These are phyloP conservation scores for Daldinia concentrica DNA, from an alignment of 495 filamentous ascomycete species.

Conservation along the genomic window DNA sequence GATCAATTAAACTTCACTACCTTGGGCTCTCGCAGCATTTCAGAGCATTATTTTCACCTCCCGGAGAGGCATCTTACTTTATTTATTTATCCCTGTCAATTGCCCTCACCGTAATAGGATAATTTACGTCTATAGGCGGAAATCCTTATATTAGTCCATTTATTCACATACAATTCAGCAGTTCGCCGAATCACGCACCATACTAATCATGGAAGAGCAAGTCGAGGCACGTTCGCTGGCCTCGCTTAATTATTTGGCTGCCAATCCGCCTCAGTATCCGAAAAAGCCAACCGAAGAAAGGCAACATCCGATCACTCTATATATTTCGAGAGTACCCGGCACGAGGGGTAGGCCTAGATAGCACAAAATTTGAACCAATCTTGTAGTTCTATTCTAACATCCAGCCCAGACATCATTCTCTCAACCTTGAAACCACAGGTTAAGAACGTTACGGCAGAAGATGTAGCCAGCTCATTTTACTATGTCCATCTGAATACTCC, in stretches of 20 bases:
- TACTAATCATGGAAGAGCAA: conserved; percentile 52
- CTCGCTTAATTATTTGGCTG: conserved; percentile 78
- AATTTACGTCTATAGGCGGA: neutral
- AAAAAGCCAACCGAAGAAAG: conserved; percentile 72
- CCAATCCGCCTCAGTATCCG: conserved; percentile 86
- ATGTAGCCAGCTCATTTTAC: conserved; percentile 88
- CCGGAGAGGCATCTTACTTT: conserved; percentile 9
- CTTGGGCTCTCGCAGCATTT: neutral
- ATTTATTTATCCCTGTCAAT: conserved; percentile 28
- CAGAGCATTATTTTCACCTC: neutral
- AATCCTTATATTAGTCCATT: conserved; percentile 9
- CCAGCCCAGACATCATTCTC: conserved; percentile 82
- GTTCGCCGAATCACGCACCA: neutral
- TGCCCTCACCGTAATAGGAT: conserved; percentile 3
- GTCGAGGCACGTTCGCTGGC: conserved; percentile 87
- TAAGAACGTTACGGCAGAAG: conserved; percentile 86
- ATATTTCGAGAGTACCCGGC: conserved; percentile 92
- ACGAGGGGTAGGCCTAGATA: conserved; percentile 71
- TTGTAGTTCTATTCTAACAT: conserved; percentile 29
- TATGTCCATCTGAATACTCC: conserved; percentile 83
- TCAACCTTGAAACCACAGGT: conserved; percentile 86
- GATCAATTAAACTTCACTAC: conserved; percentile 21
- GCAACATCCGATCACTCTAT: conserved; percentile 77
- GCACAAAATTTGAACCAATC: conserved; percentile 24
- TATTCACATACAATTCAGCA: neutral